Base-by-base conservation (phyloP, 306 rosid species). In the Fragaria iinumae region DNA sequence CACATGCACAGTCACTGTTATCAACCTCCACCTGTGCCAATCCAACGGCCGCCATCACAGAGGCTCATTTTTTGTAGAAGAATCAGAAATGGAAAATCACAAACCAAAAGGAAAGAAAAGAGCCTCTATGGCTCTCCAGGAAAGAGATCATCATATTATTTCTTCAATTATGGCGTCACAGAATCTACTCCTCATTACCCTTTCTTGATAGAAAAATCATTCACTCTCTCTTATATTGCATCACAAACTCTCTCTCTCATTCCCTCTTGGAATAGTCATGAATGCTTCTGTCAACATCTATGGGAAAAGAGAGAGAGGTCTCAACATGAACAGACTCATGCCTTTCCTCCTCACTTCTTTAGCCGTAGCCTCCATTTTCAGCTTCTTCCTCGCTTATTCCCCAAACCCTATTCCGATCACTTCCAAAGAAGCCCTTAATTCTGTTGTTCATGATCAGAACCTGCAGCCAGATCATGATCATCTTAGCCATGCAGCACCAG, bases 311-410 rank as follows among this genome's bases (percentile, higher is more conserved):
- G 90, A 83, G 72, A 89, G 85, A 82, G 77, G 79, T 48, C 14
- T 59, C 3, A 76, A 59, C 80, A 32, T 84, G 72, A 78, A 77
- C n/a, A 84, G 67, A 55, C 44, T 79, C 2, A 65, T 77, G 0
- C 92, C 92, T 75, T 86, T 85, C 57, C 44, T 87, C 67, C 71
- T 93, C 38, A 38, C 83, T 4, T 77, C 85, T 77, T 45, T 95
- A 25, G 85, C 77, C 52, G 23, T 83, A 11, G 85, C 83, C 77
- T 76, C 86, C 68, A 16, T 90, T 82, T 83, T 88, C 63, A 68
- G 83, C 67, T 56, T 88, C 71, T 86, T 82, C 86, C 62, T 87
- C 32, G 72, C 88, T 63, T 65, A 70, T 79, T 69, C 88, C 67
- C 90, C 96, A 16, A 80, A 79, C 83, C 81, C 90, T 79, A 65